Conservation (phyloP, 768 basidiomycete genomes). For the Boletus pseudo-olivaceus region DNA sequence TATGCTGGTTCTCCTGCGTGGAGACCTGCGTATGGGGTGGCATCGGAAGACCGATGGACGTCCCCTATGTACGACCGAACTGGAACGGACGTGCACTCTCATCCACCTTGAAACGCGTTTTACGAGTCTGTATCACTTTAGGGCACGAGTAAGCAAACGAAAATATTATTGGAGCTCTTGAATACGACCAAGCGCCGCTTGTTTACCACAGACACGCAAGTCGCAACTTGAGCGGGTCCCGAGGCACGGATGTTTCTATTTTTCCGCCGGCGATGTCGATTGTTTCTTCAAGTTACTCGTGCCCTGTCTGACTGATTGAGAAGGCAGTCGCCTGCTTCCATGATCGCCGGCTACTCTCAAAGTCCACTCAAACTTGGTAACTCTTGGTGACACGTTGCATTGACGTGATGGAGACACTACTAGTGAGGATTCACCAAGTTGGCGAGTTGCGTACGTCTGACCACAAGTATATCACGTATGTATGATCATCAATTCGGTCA, state of each 20-base stretch:
- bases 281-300: neutral
- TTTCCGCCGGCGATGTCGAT: neutral
- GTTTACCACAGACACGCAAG: neutral
- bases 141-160: neutral
- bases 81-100: neutral
- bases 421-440: neutral
- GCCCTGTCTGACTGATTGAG: neutral
- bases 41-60: slow-evolving; percentile 39
- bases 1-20: neutral
- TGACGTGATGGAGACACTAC: neutral
- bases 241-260: neutral
- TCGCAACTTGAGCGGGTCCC: too few relatives aligned
- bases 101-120: neutral
- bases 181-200: too few relatives aligned
- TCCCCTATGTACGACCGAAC: slow-evolving; percentile 35
- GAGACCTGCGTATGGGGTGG: slow-evolving; percentile 5
- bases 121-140: neutral
- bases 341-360: neutral
- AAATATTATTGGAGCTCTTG: neutral
- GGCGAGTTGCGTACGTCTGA: neutral
- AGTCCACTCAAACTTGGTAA: neutral
- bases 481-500: neutral
- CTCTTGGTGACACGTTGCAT: neutral
- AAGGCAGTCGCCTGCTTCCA: neutral
- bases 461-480: neutral